phyloP scores from a whole-genome alignment of 257 asterid species.

The Capsicum pubescens region DNA sequence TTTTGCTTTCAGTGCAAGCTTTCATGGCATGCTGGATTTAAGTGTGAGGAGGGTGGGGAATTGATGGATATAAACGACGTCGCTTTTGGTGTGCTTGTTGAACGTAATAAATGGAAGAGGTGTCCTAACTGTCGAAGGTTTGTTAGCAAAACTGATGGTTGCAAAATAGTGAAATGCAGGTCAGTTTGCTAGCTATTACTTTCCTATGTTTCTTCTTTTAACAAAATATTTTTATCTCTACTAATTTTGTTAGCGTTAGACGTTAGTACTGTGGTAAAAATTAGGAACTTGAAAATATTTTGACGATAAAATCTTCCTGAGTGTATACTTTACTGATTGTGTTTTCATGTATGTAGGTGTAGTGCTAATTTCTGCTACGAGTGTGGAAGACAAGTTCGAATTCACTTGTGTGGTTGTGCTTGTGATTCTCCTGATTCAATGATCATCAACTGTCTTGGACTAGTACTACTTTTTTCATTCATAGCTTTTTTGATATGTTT shows the following conservation, averaged over 20 bases:
- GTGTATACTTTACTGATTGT: not conserved
- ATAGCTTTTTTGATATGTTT: too few relatives aligned
- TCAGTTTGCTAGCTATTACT: not conserved
- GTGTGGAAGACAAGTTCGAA: not conserved
- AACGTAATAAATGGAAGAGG: not conserved
- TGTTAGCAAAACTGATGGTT: not conserved
- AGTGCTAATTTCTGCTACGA: not conserved
- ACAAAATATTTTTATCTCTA: too few relatives aligned
- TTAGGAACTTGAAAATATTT: too few relatives aligned
- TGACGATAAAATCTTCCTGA: too few relatives aligned
- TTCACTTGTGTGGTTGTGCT: not conserved
- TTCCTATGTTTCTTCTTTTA: too few relatives aligned
- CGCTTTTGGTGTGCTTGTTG: conserved; percentile 1
- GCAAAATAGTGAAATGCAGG: not conserved
- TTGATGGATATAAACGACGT: conserved; percentile 40
- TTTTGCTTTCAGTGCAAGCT: conserved; percentile 65
- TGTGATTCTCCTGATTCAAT: not conserved
- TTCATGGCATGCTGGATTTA: conserved; percentile 63
- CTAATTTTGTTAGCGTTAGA: too few relatives aligned
- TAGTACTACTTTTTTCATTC: too few relatives aligned
- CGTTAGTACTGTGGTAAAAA: too few relatives aligned
- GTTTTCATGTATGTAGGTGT: not conserved
- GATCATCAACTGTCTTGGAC: too few relatives aligned
- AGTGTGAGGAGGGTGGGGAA: conserved; percentile 56
- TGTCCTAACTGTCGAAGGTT: conserved; percentile 51